Conservation (phyloP, 352 stramenopile genomes). For the Phytophthora hibernalis region DNA sequence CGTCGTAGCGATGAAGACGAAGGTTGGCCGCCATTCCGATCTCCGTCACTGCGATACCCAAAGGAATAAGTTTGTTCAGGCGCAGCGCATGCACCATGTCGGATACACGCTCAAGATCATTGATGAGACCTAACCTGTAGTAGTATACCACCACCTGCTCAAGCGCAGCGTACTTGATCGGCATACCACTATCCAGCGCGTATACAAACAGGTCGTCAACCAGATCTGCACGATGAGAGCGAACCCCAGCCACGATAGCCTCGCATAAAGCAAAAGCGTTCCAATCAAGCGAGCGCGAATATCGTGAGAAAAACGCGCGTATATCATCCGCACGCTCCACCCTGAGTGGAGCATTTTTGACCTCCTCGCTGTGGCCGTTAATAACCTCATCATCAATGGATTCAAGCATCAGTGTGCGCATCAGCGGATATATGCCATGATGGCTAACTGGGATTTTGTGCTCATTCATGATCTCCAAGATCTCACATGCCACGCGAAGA, state of each 20-base stretch:
- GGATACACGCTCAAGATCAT: conserved; percentile 65
- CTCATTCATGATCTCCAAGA: conserved; percentile 68
- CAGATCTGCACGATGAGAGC: conserved; percentile 52
- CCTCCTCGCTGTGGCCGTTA: conserved; percentile 15
- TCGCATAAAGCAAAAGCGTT: conserved; percentile 76
- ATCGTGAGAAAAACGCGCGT: conserved; percentile 56
- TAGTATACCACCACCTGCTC: conserved; percentile 78
- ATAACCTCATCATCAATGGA: conserved; percentile 22
- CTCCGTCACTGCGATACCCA: conserved; percentile 77
- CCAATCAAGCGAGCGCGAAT: conserved; percentile 59
- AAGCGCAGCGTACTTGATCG: conserved; percentile 81
- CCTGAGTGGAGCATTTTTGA: conserved; percentile 2
- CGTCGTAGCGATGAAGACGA: conserved; percentile 59
- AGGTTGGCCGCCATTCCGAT: conserved; percentile 78
- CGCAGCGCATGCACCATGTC: conserved; percentile 71
- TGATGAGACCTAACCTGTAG: conserved; percentile 68
- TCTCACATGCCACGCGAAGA: conserved; percentile 44
- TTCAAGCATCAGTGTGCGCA: conserved; percentile 49
- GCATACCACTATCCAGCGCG: conserved; percentile 65
- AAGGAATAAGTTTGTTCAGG: conserved; percentile 76
- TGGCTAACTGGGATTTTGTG: conserved; percentile 60
- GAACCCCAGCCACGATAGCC: conserved; percentile 62
- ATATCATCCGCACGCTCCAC: conserved; percentile 47
- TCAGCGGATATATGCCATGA: conserved; percentile 53
- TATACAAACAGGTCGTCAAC: conserved; percentile 70